Percentiles rank a stretch among this genome's conserved stretches.
Evolutionary conservation across 768 basidiomycete genomes (phyloP).

Genomic region (Leccinellum albellum): DNA sequence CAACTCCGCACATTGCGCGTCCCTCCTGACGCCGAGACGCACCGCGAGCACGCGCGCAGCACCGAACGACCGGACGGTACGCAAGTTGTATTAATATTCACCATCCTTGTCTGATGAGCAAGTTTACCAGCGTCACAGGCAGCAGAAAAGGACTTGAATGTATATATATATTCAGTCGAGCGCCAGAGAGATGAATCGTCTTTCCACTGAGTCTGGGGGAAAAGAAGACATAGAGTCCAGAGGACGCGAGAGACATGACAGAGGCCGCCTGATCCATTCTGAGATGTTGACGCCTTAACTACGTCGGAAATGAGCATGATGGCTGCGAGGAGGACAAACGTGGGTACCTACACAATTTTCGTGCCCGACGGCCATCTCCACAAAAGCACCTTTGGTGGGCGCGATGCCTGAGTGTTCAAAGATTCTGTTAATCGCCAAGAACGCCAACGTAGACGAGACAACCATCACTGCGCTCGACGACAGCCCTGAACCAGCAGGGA

Average conservation of each 20-base stretch:
- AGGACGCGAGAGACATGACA: slow-evolving; percentile 65
- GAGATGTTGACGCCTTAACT: slow-evolving; percentile 54
- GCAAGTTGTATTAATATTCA: slow-evolving; percentile 79
- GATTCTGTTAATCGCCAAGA: slow-evolving; percentile 75
- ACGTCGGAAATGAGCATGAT: not conserved
- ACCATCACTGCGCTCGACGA: slow-evolving; percentile 91
- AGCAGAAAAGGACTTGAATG: slow-evolving; percentile 25
- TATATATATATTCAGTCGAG: slow-evolving; percentile 23
- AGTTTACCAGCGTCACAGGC: slow-evolving; percentile 33
- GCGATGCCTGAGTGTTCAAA: slow-evolving; percentile 24
- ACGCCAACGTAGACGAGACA: slow-evolving; percentile 78
- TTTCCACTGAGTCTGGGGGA: slow-evolving; percentile 67
- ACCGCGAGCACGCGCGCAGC: slow-evolving; percentile 72
- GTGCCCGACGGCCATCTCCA: slow-evolving; percentile 77
- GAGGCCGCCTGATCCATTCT: slow-evolving; percentile 94
- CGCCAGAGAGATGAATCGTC: slow-evolving; percentile 57
- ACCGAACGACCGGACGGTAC: slow-evolving; percentile 86
- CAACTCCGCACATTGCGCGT: not conserved
- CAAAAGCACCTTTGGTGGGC: slow-evolving; percentile 62
- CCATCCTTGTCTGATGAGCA: slow-evolving; percentile 79
- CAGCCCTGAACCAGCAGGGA: slow-evolving; percentile 83
- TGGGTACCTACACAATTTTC: slow-evolving; percentile 70
- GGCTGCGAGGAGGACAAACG: not conserved
- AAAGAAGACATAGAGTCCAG: slow-evolving; percentile 79
- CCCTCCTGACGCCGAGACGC: slow-evolving; percentile 47